Evolutionary conservation across 148 eudicot genomes (phyloP).

Genomic region (Camellia sinensis): DNA sequence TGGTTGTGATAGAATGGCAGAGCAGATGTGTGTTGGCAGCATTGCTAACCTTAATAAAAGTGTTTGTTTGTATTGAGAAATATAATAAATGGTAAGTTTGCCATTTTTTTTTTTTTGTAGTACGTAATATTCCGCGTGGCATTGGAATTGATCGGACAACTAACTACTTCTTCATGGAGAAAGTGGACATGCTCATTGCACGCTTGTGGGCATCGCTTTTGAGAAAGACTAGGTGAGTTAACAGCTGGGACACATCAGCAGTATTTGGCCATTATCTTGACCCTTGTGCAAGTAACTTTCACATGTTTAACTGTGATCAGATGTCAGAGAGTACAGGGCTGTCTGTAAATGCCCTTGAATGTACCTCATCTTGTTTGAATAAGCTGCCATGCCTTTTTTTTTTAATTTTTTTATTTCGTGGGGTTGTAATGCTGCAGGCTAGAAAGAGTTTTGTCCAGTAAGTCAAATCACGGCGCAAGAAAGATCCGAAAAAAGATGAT

Average conservation of each 20-base stretch:
- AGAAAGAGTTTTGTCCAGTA: conserved; percentile 48
- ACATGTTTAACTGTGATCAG: background rate
- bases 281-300: background rate
- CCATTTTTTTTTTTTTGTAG: conserved; percentile 31
- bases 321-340: background rate
- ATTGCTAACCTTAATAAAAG: background rate
- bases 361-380: background rate
- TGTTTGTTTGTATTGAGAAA: background rate
- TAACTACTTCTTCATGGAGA: conserved; percentile 90
- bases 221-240: conserved; percentile 61
- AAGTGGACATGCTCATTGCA: conserved; percentile 81
- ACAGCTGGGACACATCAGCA: background rate
- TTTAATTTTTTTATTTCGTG: too few relatives aligned
- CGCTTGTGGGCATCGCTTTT: conserved; percentile 78
- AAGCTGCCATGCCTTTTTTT: background rate
- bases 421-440: conserved; percentile 41
- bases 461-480: conserved; percentile 33
- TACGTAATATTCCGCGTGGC: conserved; percentile 95
- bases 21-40: background rate
- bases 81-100: background rate
- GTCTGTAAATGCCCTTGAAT: background rate
- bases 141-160: conserved; percentile 89
- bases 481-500: conserved; percentile 61
- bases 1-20: background rate
- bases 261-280: background rate